Evolutionary conservation across 306 rosid genomes (phyloP).

Genomic region (Phaseolus lunatus): DNA sequence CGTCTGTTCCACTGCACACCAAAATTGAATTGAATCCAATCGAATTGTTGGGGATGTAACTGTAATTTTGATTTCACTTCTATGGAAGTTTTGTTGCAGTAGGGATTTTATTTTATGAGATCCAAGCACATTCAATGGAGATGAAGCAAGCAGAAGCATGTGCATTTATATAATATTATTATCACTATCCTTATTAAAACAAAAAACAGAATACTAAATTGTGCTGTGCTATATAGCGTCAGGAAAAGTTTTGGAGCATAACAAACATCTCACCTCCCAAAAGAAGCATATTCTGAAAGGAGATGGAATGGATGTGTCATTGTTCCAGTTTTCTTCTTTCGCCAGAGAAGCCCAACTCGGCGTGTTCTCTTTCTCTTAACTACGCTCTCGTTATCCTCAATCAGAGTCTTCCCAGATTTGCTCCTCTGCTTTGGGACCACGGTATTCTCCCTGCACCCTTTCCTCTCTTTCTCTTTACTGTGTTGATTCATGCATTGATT

Average conservation of each 20-base stretch:
- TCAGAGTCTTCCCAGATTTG: constrained; percentile 77
- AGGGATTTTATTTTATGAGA: background rate
- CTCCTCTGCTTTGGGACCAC: constrained; percentile 91
- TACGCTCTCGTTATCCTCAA: constrained; percentile 81
- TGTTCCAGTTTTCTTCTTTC: constrained; percentile 78
- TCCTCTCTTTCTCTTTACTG: constrained; percentile 3
- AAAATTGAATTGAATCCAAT: too few species aligned
- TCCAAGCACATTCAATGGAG: background rate
- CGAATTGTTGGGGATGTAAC: background rate
- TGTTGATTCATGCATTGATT: background rate
- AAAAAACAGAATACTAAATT: too few species aligned
- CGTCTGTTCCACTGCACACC: background rate
- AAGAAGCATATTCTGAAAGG: background rate
- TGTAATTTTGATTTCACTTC: too few species aligned
- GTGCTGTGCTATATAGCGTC: background rate
- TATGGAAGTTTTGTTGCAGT: background rate
- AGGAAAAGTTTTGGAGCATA: background rate
- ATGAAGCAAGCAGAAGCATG: background rate
- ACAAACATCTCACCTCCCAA: background rate
- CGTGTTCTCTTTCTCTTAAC: constrained; percentile 39
- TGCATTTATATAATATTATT: background rate
- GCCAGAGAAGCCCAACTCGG: constrained; percentile 19
- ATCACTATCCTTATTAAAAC: background rate
- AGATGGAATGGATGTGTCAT: constrained; percentile 69
- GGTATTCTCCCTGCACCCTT: constrained; percentile 51